phyloP scores from a whole-genome alignment of 106 monocot species.

The Chionographis japonica region DNA sequence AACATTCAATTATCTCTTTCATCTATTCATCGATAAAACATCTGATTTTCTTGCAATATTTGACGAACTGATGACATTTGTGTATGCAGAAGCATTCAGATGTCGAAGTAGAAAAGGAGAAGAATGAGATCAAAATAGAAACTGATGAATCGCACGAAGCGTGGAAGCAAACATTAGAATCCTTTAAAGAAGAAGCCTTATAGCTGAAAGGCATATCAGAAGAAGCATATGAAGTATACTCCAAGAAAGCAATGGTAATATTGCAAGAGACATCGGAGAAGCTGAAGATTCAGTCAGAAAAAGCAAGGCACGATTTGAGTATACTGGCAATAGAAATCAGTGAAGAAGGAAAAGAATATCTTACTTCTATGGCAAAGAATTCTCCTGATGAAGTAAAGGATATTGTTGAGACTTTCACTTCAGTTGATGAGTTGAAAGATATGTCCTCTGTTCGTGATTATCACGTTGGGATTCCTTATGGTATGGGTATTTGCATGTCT shows the following conservation, averaged over 20 bases:
- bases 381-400: conserved; percentile 82
- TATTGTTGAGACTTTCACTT: conserved; percentile 50
- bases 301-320: conserved; percentile 63
- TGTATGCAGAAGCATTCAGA: conserved; percentile 23
- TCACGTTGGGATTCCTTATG: conserved; percentile 82
- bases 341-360: conserved; percentile 71
- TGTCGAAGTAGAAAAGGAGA: conserved; percentile 26
- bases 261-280: conserved; percentile 59
- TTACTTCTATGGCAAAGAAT: conserved; percentile 45
- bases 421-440: conserved; percentile 40
- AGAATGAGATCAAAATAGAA: conserved; percentile 26
- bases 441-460: conserved; percentile 54
- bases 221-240: conserved; percentile 68
- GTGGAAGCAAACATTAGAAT: conserved; percentile 56
- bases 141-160: conserved; percentile 48
- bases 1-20: too few species aligned
- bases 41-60: too few species aligned
- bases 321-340: conserved; percentile 53
- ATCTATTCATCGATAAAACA: too few species aligned
- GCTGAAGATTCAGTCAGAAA: conserved; percentile 77
- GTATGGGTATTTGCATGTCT: conserved; percentile 29
- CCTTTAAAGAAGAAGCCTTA: conserved; percentile 61
- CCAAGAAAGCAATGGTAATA: conserved; percentile 44
- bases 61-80: too few species aligned
- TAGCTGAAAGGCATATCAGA: conserved; percentile 54